Percentiles rank a stretch among this genome's conserved stretches.
Evolutionary conservation across 2,329 filamentous ascomycete species (phyloP).

Genomic region (Colletotrichum kahawae): DNA sequence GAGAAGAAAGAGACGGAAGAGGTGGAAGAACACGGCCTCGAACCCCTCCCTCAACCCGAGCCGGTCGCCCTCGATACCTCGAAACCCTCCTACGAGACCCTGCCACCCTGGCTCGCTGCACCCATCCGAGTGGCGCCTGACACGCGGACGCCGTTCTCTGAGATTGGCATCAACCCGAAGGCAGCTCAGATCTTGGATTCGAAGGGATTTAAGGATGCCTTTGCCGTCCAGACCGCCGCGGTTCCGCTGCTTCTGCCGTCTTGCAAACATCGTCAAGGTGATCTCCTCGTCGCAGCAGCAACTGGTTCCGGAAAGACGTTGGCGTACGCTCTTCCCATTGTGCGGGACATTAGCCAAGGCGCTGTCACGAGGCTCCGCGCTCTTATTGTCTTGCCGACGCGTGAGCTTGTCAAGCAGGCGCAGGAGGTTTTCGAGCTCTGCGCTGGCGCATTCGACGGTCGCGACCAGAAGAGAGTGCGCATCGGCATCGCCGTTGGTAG

Average conservation of each 20-base stretch:
- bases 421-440: conserved; percentile 79
- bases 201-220: conserved; percentile 74
- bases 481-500: conserved; percentile 85
- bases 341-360: conserved; percentile 73
- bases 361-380: conserved; percentile 73
- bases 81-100: conserved; percentile 73
- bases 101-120: conserved; percentile 81
- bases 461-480: conserved; percentile 69
- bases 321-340: conserved; percentile 86
- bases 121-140: conserved; percentile 73
- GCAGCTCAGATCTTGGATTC: conserved; percentile 66
- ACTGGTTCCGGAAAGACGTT: conserved; percentile 97
- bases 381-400: conserved; percentile 86
- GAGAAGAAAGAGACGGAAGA: conserved; percentile 32
- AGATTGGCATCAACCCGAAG: conserved; percentile 66
- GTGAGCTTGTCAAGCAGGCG: conserved; percentile 89
- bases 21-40: conserved; percentile 70
- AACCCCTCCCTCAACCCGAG: conserved; percentile 81
- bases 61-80: conserved; percentile 61
- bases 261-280: conserved; percentile 67
- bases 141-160: conserved; percentile 63
- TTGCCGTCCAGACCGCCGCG: conserved; percentile 80
- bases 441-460: conserved; percentile 62
- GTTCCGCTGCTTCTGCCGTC: conserved; percentile 79
- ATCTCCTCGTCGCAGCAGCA: conserved; percentile 88